A percentile compares a stretch with the other conserved stretches of the same genome.
Evolutionary conservation across 164 flowering plant species (phyloP).

Genomic region (Houttuynia cordata): DNA sequence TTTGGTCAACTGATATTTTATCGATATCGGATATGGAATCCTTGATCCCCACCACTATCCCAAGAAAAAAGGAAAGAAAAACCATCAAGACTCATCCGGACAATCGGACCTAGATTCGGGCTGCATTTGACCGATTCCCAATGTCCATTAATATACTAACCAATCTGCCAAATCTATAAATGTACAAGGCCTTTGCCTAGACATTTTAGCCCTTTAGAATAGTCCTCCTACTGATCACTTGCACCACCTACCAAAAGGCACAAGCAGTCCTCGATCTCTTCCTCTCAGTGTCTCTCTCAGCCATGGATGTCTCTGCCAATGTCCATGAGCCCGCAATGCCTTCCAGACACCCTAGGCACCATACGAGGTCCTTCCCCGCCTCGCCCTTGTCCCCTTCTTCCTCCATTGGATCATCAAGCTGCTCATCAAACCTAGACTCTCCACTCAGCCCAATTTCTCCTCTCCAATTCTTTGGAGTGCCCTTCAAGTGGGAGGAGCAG

Average conservation of each 20-base stretch:
- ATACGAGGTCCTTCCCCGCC: neutral
- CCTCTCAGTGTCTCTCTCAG: too few relatives aligned
- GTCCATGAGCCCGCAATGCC: slow-evolving; percentile 1
- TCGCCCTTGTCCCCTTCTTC: neutral
- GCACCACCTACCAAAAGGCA: neutral
- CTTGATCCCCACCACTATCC: too few relatives aligned
- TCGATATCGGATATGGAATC: too few relatives aligned
- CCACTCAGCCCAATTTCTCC: slow-evolving; percentile 1
- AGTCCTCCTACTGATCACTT: neutral
- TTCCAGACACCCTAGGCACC: neutral
- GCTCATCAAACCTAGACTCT: neutral
- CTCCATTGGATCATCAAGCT: neutral
- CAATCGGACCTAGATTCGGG: too few relatives aligned
- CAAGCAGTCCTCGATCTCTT: neutral
- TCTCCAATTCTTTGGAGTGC: slow-evolving; percentile 1
- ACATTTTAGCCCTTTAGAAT: too few relatives aligned
- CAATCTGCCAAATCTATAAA: too few relatives aligned
- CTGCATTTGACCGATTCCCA: too few relatives aligned
- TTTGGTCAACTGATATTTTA: too few relatives aligned
- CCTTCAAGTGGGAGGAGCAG: slow-evolving; percentile 4
- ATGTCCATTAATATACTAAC: too few relatives aligned
- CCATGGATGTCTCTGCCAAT: slow-evolving; percentile 1
- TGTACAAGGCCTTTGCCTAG: too few relatives aligned
- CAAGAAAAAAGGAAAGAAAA: too few relatives aligned
- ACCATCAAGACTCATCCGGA: too few relatives aligned